Evolutionary conservation across 768 basidiomycete genomes (phyloP), one percentile per base, ranked within the genome.

Genomic region (Rhodotorula graminis): DNA sequence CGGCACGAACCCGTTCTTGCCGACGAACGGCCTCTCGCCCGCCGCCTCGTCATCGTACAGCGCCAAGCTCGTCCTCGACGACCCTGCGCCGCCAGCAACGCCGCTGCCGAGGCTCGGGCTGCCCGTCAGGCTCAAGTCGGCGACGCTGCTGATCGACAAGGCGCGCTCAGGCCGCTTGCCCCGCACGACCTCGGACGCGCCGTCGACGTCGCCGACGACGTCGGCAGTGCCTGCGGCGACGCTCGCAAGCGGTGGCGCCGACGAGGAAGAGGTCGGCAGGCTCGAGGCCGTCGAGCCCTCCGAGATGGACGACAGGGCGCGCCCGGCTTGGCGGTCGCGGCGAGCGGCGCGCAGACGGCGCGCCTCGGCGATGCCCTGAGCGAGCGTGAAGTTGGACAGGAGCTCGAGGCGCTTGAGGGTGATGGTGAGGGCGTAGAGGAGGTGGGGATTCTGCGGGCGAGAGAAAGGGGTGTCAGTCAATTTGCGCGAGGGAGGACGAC

Each of bases 1-100:
- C 19, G 96, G 93, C 15, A 94, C 84, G 81, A 97, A 99, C 6
- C 93, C 92, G 80, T 92, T 94, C 75, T 90, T 85, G 42, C 93
- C 93, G 27, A 94, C 86, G 21, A 75, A 79, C 52, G 61, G 53
- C 31, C 44, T 57, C 29, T 59, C 52, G 19, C 53, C 64, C 4
- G n/a, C 55, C 46, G 56, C 68, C 25, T 46, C 60, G 16, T 61
- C 37, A 12, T 46, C 60, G 16, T 47, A 21, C 44, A 23, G 27
- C 16, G 27, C 44, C 9, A 47, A 44, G 40, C 44, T n/a, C n/a
- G 60, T 46, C 40, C 29, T 46, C n/a, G 37, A 40, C 8, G 60
- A 42, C n/a, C 12, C 42, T 10, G 52, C 12, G 19, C 25, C 27
- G 25, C 37, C 37, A 52, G 21, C 25, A 27, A 2, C 50, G 49